Evolutionary conservation across 768 basidiomycete genomes (phyloP).

Genomic region (Cubamyces lactineus): DNA sequence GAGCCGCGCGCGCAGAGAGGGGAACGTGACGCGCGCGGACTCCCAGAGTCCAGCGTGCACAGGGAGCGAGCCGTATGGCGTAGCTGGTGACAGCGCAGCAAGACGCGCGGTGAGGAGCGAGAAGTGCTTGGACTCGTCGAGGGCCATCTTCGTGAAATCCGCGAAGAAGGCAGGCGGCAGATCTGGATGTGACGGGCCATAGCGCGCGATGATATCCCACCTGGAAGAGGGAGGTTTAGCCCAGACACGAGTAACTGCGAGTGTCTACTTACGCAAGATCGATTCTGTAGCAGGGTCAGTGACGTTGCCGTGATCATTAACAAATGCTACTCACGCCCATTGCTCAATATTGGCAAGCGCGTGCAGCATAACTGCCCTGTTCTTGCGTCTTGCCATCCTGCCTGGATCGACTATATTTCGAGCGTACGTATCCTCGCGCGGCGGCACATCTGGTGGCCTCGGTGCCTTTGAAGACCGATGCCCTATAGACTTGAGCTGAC

Average conservation of each 20-base stretch:
- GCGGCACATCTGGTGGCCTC: slow-evolving; percentile 63
- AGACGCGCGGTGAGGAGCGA: slow-evolving; percentile 67
- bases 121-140: slow-evolving; percentile 89
- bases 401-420: slow-evolving; percentile 60
- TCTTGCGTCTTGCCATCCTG: slow-evolving; percentile 63
- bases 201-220: slow-evolving; percentile 85
- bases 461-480: slow-evolving; percentile 51
- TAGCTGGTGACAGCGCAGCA: slow-evolving; percentile 59
- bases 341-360: slow-evolving; percentile 86
- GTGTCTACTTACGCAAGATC: slow-evolving; percentile 65
- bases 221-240: slow-evolving; percentile 36
- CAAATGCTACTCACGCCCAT: slow-evolving; percentile 70
- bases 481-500: slow-evolving; percentile 67
- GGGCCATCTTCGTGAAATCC: slow-evolving; percentile 82
- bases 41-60: slow-evolving; percentile 85
- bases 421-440: slow-evolving; percentile 55
- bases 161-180: slow-evolving; percentile 77
- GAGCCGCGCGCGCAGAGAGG: slow-evolving; percentile 69
- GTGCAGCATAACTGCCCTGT: slow-evolving; percentile 74
- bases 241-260: neutral
- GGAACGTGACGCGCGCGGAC: slow-evolving; percentile 66
- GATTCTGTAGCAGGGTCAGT: slow-evolving; percentile 45
- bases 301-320: neutral
- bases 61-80: slow-evolving; percentile 69
- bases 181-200: slow-evolving; percentile 59